phyloP scores from a whole-genome alignment of 2,329 filamentous ascomycete species.

The Microcyclosporella mali region DNA sequence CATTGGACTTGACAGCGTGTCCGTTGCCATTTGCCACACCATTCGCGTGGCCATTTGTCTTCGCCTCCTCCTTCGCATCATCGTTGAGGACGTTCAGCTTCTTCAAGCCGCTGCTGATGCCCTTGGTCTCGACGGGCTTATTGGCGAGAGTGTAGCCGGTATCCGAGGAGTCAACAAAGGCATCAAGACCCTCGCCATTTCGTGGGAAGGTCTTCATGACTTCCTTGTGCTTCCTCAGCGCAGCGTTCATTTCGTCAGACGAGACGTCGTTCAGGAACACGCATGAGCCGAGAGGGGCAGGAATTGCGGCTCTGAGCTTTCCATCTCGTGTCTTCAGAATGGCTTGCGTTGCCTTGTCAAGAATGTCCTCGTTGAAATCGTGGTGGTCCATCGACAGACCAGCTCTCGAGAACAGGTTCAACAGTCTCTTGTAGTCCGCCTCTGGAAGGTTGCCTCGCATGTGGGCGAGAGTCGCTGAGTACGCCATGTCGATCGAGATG shows the following conservation, averaged over 20 bases:
- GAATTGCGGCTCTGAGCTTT: constrained; percentile 61
- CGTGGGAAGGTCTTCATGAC: constrained; percentile 58
- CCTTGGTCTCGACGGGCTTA: constrained; percentile 32
- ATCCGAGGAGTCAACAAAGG: constrained; percentile 63
- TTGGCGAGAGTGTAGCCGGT: constrained; percentile 54
- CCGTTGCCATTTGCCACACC: constrained; percentile 18
- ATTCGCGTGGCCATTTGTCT: constrained; percentile 14
- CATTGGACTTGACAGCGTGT: constrained; percentile 23
- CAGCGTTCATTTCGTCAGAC: constrained; percentile 55
- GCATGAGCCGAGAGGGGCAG: constrained; percentile 60
- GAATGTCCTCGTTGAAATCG: constrained; percentile 59
- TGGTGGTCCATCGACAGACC: constrained; percentile 67
- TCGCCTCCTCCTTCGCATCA: constrained; percentile 18
- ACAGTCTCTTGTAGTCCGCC: constrained; percentile 55
- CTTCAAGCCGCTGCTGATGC: constrained; percentile 24
- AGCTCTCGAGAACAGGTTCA: constrained; percentile 63
- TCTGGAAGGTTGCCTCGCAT: constrained; percentile 55
- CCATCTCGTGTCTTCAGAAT: constrained; percentile 68
- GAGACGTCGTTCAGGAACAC: constrained; percentile 63
- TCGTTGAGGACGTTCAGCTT: constrained; percentile 32
- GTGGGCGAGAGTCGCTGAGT: constrained; percentile 62
- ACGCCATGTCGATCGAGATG: constrained; percentile 71
- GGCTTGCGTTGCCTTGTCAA: constrained; percentile 60
- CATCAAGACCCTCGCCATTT: constrained; percentile 59
- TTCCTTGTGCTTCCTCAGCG: constrained; percentile 58